These are phyloP conservation scores for Hypoxylon sp. DNA, from an alignment of 2,329 filamentous ascomycete species.

Conservation along the genomic window DNA sequence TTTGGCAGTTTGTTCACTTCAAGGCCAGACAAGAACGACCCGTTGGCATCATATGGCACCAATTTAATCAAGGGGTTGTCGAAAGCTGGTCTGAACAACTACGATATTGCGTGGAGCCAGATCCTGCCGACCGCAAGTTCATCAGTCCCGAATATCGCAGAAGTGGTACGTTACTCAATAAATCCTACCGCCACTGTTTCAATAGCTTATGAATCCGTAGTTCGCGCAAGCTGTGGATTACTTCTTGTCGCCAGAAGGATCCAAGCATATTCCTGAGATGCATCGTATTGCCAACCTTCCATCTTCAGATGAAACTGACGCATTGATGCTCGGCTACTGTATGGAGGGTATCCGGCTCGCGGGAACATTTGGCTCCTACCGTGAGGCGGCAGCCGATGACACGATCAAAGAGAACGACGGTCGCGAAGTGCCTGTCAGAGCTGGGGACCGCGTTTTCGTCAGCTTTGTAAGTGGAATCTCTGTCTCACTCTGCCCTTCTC, in stretches of 20 bases:
- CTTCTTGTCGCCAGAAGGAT: constrained; percentile 65
- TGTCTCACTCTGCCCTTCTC: background rate
- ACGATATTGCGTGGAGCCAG: constrained; percentile 79
- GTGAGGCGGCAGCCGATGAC: constrained; percentile 63
- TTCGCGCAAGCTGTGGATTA: constrained; percentile 81
- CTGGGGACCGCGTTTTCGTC: constrained; percentile 73
- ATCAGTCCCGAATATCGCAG: constrained; percentile 78
- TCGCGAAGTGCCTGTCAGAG: constrained; percentile 62
- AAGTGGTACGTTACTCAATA: constrained; percentile 66
- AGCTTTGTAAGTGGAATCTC: constrained; percentile 65
- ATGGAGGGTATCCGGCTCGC: constrained; percentile 79
- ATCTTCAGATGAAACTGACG: constrained; percentile 69
- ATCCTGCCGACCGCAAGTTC: constrained; percentile 76
- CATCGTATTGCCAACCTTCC: constrained; percentile 69
- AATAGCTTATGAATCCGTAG: constrained; percentile 53
- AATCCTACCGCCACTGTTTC: background rate
- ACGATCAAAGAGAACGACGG: constrained; percentile 66
- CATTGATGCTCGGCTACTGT: constrained; percentile 75
- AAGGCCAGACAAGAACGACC: constrained; percentile 63
- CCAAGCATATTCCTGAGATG: constrained; percentile 70
- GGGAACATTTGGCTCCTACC: constrained; percentile 72
- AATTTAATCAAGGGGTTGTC: constrained; percentile 74
- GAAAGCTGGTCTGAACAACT: constrained; percentile 71
- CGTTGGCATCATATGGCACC: constrained; percentile 73
- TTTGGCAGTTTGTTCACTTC: constrained; percentile 68